A percentile compares a stretch with the other conserved stretches of the same genome.
Evolutionary conservation across 108 stramenopile genomes (phyloP).

Genomic region (Skeletonema menzelii): DNA sequence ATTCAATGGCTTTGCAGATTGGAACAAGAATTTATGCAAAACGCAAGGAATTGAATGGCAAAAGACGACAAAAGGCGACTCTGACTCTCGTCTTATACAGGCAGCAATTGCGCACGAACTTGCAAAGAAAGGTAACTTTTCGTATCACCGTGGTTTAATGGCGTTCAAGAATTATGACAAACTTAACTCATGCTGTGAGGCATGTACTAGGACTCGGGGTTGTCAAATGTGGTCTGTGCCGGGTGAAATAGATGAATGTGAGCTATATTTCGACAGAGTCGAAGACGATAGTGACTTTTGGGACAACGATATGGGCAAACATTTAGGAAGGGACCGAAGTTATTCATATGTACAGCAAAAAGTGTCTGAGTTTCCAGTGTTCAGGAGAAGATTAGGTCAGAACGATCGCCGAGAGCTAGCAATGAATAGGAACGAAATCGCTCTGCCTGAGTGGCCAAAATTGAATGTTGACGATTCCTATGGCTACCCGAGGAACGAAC

Average conservation of each 20-base stretch:
- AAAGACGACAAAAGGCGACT: neutral
- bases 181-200: conserved; percentile 18
- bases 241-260: conserved; percentile 31
- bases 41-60: neutral
- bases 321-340: conserved; percentile 13
- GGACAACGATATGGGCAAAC: conserved; percentile 4
- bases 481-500: conserved; percentile 10
- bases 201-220: conserved; percentile 12
- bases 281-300: conserved; percentile 26
- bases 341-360: conserved; percentile 21
- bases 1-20: conserved; percentile 30
- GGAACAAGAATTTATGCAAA: neutral
- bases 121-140: conserved; percentile 7
- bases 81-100: neutral
- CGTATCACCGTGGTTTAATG: conserved; percentile 21
- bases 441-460: neutral
- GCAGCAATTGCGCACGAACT: conserved; percentile 4
- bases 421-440: neutral
- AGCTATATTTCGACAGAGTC: conserved; percentile 37
- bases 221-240: conserved; percentile 28
- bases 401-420: neutral
- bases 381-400: conserved; percentile 12
- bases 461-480: neutral
- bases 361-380: neutral
- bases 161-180: conserved; percentile 32